Percentiles rank a stretch among this genome's conserved stretches.
Conservation (phyloP, 2,329 filamentous ascomycete species). For the Xylaria polymorpha region DNA sequence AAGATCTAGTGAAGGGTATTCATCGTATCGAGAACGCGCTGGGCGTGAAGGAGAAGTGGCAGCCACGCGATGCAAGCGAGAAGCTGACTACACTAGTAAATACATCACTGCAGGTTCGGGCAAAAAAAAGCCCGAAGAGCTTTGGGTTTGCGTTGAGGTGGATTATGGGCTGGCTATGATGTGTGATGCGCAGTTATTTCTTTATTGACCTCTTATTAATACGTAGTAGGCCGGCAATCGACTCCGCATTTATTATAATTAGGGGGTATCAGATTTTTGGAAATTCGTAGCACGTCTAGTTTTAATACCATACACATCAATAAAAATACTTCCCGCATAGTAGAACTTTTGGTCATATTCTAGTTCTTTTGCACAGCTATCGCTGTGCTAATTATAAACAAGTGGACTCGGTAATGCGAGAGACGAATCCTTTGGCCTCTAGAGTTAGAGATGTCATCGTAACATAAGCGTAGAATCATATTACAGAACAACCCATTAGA, state of each 20-base stretch:
- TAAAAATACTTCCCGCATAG: not conserved
- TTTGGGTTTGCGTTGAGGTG: constrained; percentile 22
- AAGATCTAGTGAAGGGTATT: constrained; percentile 17
- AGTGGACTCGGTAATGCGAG: not conserved
- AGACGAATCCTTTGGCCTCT: not conserved
- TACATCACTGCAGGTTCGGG: not conserved
- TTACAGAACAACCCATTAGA: not conserved
- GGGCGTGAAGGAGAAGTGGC: constrained; percentile 7
- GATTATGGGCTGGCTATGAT: constrained; percentile 29
- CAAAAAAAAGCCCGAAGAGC: constrained; percentile 4
- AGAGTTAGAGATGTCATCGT: not conserved
- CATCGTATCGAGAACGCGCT: constrained; percentile 21
- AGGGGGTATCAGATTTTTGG: not conserved
- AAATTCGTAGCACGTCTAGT: not conserved
- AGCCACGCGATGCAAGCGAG: not conserved
- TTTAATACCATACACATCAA: not conserved
- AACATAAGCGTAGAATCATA: not conserved
- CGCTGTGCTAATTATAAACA: too few relatives aligned
- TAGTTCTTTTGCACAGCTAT: not conserved
- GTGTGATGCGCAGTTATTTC: not conserved
- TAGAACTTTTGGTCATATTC: not conserved
- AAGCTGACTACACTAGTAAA: not conserved
- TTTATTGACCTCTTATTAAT: not conserved
- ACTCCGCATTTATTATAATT: constrained; percentile 39
- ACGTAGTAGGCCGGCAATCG: too few relatives aligned